Conservation (phyloP, 139 green algal species). For the Chlorella sp. region DNA sequence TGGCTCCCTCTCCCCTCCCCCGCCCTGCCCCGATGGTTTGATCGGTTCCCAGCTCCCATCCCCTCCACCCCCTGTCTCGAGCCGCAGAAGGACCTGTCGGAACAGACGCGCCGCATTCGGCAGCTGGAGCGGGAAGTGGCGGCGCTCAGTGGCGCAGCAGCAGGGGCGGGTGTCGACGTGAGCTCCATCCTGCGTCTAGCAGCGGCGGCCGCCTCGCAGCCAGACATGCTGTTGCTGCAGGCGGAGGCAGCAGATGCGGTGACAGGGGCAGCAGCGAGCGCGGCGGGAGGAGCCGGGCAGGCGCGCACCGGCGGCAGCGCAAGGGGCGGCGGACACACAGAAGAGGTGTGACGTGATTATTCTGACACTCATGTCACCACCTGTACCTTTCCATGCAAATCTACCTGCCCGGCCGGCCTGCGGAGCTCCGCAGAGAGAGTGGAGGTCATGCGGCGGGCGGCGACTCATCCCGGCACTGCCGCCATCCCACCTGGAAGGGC, state of each 20-base stretch:
- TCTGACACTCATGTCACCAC: too few species aligned
- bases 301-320: background rate
- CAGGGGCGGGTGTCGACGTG: background rate
- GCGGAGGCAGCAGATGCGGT: background rate
- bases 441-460: too few species aligned
- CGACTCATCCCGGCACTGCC: too few species aligned
- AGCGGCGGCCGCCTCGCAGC: background rate
- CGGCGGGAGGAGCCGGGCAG: background rate
- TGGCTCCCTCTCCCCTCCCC: too few species aligned
- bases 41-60: too few species aligned
- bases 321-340: background rate
- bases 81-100: slow-evolving; percentile 11
- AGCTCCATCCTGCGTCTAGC: background rate
- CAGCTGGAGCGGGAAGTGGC: slow-evolving; percentile 13
- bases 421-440: too few species aligned
- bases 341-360: background rate
- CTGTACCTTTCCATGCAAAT: too few species aligned
- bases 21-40: too few species aligned
- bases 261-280: background rate
- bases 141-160: background rate
- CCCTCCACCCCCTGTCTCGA: background rate
- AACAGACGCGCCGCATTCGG: background rate
- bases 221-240: background rate
- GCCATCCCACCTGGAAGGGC: too few species aligned
- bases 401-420: too few species aligned